Evolutionary conservation across 2,329 filamentous ascomycete genomes (phyloP), one percentile per base, ranked within the genome.

Genomic region (Samsoniella hepiali): DNA sequence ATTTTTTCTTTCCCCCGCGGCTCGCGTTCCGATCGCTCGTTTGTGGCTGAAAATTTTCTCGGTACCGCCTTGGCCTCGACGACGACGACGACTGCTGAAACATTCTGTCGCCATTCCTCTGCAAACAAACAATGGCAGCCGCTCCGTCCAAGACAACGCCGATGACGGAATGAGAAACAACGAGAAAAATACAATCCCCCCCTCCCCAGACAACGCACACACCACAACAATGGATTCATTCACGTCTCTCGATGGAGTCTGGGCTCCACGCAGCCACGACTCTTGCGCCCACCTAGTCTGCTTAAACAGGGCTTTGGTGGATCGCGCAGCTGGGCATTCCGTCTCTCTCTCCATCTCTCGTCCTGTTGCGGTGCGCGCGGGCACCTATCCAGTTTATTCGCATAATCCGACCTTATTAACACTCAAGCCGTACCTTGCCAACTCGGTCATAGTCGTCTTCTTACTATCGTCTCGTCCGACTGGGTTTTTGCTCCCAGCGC

Each of bases 261-360:
- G 32, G 49, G 34, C 53, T 55, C 53, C 53, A 55, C 53, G 53
- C 36, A 55, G 29, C 22, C 53, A 55, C 36, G 53, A 55, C 53
- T 55, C 53, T 55, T 38, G 9, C n/a, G 17, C 9, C 54, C 54
- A 56, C 54, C 22, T 22, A 22, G 22, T 22, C 22, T 56, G 54
- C 38, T 32, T 22, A 22, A 56, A 56, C 54, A 56, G 8, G 13
- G 34, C 17, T 49, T 51, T 42, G 51, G 54, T 56, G 54, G 54
- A 56, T 56, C 54, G 44, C n/a, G 36, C 11, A 51, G 36, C 54
- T 32, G 40, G 36, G 36, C 36, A 57, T 57, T 57, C 54, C 40
- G 22, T 47, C 11, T 34, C 10, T 47, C 38, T 58, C 9, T 27
- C 55, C 7, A 32, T 36, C 40, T 22, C 22, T 22, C 22, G 22